Conservation (phyloP, 345 rosid species). For the Conringia planisiliqua region DNA sequence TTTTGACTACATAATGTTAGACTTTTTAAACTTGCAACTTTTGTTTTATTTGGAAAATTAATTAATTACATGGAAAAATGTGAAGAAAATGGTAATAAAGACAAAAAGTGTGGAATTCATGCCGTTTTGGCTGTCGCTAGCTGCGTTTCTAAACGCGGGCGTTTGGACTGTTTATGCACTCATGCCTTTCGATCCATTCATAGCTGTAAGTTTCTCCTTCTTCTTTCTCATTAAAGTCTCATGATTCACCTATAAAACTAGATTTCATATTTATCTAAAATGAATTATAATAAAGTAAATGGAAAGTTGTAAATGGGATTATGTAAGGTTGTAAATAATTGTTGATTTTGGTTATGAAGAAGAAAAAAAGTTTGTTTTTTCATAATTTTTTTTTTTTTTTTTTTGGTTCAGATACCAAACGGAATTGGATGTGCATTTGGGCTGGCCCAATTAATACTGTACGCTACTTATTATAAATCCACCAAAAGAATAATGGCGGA, state of each 20-base stretch:
- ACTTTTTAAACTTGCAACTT: not conserved
- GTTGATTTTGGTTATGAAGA: not conserved
- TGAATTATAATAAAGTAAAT: not conserved
- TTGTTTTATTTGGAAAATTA: not conserved
- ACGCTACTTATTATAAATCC: slow-evolving; percentile 60
- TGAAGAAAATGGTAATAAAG: slow-evolving; percentile 74
- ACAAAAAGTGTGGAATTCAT: slow-evolving; percentile 89
- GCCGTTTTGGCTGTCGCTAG: slow-evolving; percentile 80
- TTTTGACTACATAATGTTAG: not conserved
- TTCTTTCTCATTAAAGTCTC: not conserved
- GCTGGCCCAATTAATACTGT: slow-evolving; percentile 55
- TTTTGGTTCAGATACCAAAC: slow-evolving; percentile 70
- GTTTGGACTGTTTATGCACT: slow-evolving; percentile 72
- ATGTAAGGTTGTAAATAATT: not conserved
- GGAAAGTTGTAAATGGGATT: not conserved
- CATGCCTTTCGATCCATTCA: slow-evolving; percentile 67
- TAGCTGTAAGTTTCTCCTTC: slow-evolving; percentile 41
- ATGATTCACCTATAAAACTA: slow-evolving; percentile 14
- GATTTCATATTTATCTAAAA: not conserved
- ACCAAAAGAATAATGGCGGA: slow-evolving; percentile 50
- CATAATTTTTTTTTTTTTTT: not conserved
- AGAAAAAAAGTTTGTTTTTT: not conserved
- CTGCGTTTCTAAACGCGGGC: slow-evolving; percentile 58
- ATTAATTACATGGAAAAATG: not conserved
- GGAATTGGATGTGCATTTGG: slow-evolving; percentile 62